These are phyloP conservation scores for Fusarium compactum DNA, from an alignment of 2,329 filamentous ascomycete genomes.

Conservation along the genomic window DNA sequence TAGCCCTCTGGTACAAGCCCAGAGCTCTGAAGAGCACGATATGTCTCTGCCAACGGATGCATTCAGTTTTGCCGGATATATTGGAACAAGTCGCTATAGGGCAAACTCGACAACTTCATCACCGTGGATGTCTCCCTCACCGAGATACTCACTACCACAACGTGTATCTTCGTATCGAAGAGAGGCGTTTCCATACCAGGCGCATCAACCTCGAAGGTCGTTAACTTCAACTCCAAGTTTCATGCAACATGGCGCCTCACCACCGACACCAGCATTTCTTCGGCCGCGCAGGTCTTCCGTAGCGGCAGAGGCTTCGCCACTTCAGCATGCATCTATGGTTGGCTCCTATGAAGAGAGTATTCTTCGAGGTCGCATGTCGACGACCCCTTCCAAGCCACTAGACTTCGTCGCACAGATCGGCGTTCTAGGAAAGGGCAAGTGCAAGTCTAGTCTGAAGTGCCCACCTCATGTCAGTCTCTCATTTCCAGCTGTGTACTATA, in stretches of 20 bases:
- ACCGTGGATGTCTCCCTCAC: constrained; percentile 57
- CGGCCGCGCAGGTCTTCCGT: constrained; percentile 76
- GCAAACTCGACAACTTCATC: constrained; percentile 71
- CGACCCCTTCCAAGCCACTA: constrained; percentile 89
- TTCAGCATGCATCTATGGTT: constrained; percentile 94
- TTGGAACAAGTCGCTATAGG: constrained; percentile 73
- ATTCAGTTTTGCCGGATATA: constrained; percentile 60
- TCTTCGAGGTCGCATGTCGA: constrained; percentile 94
- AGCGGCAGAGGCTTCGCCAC: constrained; percentile 77
- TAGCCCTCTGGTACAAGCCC: constrained; percentile 89
- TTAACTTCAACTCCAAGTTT: constrained; percentile 69
- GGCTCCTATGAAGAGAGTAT: constrained; percentile 99
- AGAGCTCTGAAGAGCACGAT: constrained; percentile 81
- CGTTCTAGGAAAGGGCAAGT: constrained; percentile 88
- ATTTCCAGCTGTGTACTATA: constrained; percentile 97
- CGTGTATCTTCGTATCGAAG: constrained; percentile 60
- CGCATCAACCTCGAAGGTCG: constrained; percentile 82
- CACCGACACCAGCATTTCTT: constrained; percentile 64
- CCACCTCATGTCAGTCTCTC: constrained; percentile 90
- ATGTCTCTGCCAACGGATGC: constrained; percentile 66
- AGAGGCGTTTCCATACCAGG: constrained; percentile 77
- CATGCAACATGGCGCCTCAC: constrained; percentile 55
- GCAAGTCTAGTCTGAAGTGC: constrained; percentile 85
- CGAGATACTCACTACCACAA: constrained; percentile 47
- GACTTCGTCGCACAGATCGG: constrained; percentile 96